phyloP scores from a whole-genome alignment of 1,139 yeast species.

The Nakaseomyces kungkrabaensis region DNA sequence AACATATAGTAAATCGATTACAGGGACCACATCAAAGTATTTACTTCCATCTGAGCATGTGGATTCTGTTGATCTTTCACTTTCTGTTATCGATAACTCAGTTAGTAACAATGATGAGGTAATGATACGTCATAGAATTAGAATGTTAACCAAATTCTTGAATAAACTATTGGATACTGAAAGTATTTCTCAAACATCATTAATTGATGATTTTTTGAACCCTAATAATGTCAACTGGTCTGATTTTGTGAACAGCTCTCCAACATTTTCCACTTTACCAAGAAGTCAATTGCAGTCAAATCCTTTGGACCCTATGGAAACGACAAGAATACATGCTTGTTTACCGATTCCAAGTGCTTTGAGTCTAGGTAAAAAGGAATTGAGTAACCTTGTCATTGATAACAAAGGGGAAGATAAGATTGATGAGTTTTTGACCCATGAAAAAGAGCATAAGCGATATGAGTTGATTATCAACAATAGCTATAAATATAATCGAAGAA shows the following conservation, averaged over 20 bases:
- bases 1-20: conserved; percentile 25
- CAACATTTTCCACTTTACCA: conserved; percentile 48
- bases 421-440: conserved; percentile 3
- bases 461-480: conserved; percentile 45
- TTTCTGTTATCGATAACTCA: conserved; percentile 25
- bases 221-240: conserved; percentile 69
- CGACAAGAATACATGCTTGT: conserved; percentile 48
- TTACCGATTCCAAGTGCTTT: conserved; percentile 41
- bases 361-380: conserved; percentile 3
- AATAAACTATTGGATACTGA: conserved; percentile 20
- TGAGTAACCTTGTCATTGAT: not conserved
- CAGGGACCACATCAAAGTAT: conserved; percentile 23
- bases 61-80: conserved; percentile 23
- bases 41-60: conserved; percentile 21
- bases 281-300: conserved; percentile 43
- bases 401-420: conserved; percentile 24
- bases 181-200: conserved; percentile 41
- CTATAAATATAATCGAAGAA: conserved; percentile 57
- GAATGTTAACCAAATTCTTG: conserved; percentile 26
- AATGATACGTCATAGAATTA: conserved; percentile 28
- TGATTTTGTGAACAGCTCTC: conserved; percentile 41
- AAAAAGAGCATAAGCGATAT: conserved; percentile 41
- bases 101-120: conserved; percentile 25
- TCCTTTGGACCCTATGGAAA: conserved; percentile 43
- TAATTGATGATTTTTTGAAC: conserved; percentile 69